phyloP scores from a whole-genome alignment of 441 rosid species.

The Dalechampia spathulata region DNA sequence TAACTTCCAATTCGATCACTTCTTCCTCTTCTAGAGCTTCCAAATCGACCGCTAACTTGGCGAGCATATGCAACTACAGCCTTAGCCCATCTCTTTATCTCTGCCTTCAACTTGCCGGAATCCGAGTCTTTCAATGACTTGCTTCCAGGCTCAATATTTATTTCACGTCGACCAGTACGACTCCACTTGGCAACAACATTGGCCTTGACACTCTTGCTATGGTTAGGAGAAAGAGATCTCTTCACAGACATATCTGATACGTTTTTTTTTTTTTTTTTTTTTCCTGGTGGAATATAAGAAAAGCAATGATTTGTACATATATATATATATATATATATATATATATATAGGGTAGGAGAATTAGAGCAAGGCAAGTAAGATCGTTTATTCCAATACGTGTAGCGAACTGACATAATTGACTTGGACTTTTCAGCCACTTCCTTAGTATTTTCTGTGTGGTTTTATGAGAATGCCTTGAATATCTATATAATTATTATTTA shows the following conservation, averaged over 20 bases:
- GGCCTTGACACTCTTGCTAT: background rate
- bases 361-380: constrained; percentile 22
- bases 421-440: constrained; percentile 25
- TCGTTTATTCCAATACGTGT: constrained; percentile 8
- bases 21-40: constrained; percentile 23
- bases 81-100: constrained; percentile 77
- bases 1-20: constrained; percentile 4
- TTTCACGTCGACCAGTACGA: constrained; percentile 34
- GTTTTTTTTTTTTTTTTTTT: too few species aligned
- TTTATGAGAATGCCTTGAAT: too few species aligned
- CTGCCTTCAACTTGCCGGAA: constrained; percentile 59
- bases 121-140: constrained; percentile 41
- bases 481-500: too few species aligned
- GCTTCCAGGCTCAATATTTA: constrained; percentile 28
- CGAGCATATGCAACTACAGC: constrained; percentile 71
- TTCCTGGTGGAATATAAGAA: too few species aligned
- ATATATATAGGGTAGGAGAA: background rate
- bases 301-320: too few species aligned
- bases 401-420: background rate
- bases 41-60: constrained; percentile 54
- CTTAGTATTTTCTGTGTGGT: background rate
- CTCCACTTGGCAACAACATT: constrained; percentile 15
- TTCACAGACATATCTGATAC: constrained; percentile 19
- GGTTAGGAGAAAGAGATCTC: constrained; percentile 14
- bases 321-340: too few species aligned